Evolutionary conservation across 2,329 filamentous ascomycete genomes (phyloP).

Genomic region (Zasmidium cellare): DNA sequence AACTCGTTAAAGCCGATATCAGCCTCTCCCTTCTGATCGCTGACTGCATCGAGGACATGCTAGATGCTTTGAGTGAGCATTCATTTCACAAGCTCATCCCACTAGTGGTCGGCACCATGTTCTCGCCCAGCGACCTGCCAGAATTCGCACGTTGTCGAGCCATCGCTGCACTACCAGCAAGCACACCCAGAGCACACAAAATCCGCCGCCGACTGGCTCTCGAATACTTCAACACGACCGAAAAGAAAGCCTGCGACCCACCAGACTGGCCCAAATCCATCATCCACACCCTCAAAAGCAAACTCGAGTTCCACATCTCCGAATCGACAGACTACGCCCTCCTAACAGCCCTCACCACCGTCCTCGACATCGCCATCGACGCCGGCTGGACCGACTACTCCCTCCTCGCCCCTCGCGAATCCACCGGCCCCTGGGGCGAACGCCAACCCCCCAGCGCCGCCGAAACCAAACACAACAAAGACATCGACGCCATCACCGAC

Average conservation of each 20-base stretch:
- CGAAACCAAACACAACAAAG: constrained; percentile 63
- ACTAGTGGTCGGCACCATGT: constrained; percentile 15
- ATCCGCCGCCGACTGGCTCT: constrained; percentile 67
- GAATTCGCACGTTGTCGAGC: constrained; percentile 55
- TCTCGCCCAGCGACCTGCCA: constrained; percentile 12
- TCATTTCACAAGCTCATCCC: constrained; percentile 16
- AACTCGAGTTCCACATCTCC: constrained; percentile 54
- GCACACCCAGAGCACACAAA: constrained; percentile 53
- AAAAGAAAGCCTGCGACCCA: not conserved
- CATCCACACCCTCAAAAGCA: constrained; percentile 21
- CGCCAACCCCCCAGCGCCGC: constrained; percentile 26
- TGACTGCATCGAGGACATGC: constrained; percentile 23
- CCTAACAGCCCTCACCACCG: constrained; percentile 63
- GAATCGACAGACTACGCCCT: constrained; percentile 66
- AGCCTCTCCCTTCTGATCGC: constrained; percentile 14
- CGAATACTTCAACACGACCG: constrained; percentile 51
- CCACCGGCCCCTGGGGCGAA: constrained; percentile 15
- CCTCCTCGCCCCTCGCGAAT: constrained; percentile 3
- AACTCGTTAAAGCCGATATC: constrained; percentile 19
- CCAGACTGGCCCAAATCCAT: constrained; percentile 27
- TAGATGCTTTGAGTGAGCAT: constrained; percentile 20
- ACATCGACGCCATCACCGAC: constrained; percentile 66
- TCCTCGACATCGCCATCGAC: constrained; percentile 76
- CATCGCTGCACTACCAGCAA: constrained; percentile 60
- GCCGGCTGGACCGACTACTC: constrained; percentile 50